These are phyloP conservation scores for Fusarium marasasianum DNA, from an alignment of 2,329 filamentous ascomycete genomes.

Conservation along the genomic window DNA sequence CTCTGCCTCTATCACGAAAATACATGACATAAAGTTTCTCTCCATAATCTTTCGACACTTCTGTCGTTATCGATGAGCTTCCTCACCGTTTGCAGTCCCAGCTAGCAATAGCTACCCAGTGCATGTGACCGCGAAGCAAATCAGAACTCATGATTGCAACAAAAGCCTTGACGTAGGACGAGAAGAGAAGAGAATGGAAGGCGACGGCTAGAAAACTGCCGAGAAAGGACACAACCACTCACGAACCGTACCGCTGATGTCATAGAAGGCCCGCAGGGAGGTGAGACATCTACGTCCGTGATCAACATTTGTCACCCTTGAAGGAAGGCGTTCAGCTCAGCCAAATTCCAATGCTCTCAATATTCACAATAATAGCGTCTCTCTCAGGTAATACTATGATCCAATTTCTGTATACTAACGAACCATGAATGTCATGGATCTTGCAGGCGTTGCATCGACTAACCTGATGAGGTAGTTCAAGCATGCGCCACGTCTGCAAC, in stretches of 20 bases:
- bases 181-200: not conserved
- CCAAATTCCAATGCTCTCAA: accelerated
- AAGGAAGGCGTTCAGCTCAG: not conserved
- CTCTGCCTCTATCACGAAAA: accelerated
- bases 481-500: not conserved
- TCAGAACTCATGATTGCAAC: accelerated
- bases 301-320: accelerated
- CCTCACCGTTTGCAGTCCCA: accelerated
- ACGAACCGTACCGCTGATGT: not conserved
- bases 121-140: not conserved
- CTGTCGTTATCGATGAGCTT: not conserved
- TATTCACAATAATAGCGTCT: accelerated
- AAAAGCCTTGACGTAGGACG: accelerated
- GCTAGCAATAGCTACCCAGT: accelerated
- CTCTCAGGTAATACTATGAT: too few species aligned
- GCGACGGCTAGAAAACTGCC: accelerated
- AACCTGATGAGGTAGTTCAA: not conserved
- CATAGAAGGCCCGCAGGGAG: accelerated
- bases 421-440: too few species aligned
- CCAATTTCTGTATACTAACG: accelerated
- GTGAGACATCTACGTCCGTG: not conserved
- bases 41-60: too few species aligned
- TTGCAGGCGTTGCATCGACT: accelerated
- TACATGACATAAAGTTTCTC: accelerated
- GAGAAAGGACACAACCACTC: not conserved